A percentile compares a stretch with the other conserved stretches of the same genome.
These are phyloP conservation scores for Fusarium sp. DNA, from an alignment of 2,329 filamentous ascomycete genomes.

Conservation along the genomic window DNA sequence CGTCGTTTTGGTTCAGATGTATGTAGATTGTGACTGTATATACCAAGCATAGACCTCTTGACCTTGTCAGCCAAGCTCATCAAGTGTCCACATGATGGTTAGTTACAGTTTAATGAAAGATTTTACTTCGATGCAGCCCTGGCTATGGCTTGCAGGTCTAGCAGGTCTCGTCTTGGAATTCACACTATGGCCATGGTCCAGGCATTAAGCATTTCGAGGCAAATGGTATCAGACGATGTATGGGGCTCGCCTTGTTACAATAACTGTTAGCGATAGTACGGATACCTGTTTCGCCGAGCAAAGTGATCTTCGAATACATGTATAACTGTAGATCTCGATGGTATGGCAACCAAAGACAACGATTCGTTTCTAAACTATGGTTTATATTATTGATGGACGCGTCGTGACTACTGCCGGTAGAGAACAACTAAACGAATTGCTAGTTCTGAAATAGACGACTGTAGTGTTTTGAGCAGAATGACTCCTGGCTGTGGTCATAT, in stretches of 20 bases:
- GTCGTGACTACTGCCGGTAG: neutral
- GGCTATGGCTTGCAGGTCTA: neutral
- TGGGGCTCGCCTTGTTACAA: slow-evolving; percentile 5
- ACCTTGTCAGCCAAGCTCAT: neutral
- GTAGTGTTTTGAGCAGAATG: neutral
- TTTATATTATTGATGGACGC: neutral
- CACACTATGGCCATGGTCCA: slow-evolving; percentile 1
- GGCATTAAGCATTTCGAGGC: neutral
- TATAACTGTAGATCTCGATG: neutral
- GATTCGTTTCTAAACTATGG: neutral
- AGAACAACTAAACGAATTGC: neutral
- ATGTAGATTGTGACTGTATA: neutral
- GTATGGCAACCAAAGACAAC: neutral
- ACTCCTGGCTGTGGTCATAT: slow-evolving; percentile 7
- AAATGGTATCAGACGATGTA: neutral
- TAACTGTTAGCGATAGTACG: neutral
- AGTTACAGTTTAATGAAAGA: neutral
- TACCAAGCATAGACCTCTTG: neutral
- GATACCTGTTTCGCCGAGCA: slow-evolving; percentile 2
- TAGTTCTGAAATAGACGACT: neutral
- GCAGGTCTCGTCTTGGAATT: neutral
- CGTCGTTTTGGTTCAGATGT: neutral
- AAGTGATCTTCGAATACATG: neutral
- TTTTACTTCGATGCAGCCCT: neutral
- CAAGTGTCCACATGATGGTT: neutral